A percentile compares a stretch with the other conserved stretches of the same genome.
These are phyloP conservation scores for Mangifera indica DNA, from an alignment of 345 rosid genomes.

Conservation along the genomic window DNA sequence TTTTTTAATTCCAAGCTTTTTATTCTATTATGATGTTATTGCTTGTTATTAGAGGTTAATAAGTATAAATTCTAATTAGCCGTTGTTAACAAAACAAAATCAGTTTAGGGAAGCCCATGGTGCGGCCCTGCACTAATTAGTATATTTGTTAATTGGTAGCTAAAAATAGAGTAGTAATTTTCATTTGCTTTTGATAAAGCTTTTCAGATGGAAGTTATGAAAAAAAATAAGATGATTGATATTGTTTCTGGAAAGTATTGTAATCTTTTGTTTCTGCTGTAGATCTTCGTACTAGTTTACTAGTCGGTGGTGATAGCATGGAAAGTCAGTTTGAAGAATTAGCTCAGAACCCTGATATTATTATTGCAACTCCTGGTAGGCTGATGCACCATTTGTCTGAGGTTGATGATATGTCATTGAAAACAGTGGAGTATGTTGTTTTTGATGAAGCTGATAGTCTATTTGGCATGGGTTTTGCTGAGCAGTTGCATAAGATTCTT, in stretches of 20 bases:
- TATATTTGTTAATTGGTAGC: neutral
- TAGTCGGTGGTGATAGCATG: conserved; percentile 98
- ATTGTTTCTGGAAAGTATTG: neutral
- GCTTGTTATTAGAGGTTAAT: conserved; percentile 2
- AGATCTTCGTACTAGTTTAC: conserved; percentile 83
- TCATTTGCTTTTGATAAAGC: neutral
- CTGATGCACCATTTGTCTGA: conserved; percentile 91
- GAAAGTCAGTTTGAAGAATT: conserved; percentile 89
- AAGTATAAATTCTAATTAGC: neutral
- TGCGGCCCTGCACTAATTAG: no score
- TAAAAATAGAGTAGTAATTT: neutral
- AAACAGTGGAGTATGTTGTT: conserved; percentile 86
- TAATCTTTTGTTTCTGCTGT: conserved; percentile 10
- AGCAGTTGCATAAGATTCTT: conserved; percentile 79
- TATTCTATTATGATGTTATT: neutral
- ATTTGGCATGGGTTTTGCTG: conserved; percentile 92
- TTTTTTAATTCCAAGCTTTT: neutral
- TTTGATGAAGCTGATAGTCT: conserved; percentile 96
- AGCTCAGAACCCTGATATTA: conserved; percentile 85
- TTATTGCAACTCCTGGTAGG: conserved; percentile 96
- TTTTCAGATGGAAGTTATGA: neutral
- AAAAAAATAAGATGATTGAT: neutral
- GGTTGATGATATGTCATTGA: conserved; percentile 86
- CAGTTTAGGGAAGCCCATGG: no score
- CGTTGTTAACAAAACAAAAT: no score